Evolutionary conservation across 352 stramenopile genomes (phyloP).

Genomic region (Blastocystis hominis): DNA sequence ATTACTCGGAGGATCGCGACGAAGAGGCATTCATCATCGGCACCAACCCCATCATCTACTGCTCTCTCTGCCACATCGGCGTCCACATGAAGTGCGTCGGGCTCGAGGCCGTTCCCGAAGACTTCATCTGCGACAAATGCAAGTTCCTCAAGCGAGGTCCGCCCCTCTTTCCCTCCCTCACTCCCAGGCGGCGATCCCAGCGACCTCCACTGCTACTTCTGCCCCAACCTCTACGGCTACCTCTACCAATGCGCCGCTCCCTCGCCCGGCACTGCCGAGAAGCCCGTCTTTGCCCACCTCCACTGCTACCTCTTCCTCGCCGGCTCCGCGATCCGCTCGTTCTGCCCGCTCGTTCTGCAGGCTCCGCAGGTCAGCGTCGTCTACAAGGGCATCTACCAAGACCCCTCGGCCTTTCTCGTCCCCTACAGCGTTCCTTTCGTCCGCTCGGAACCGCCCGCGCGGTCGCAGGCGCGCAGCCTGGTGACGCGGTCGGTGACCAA

Average conservation of each 20-base stretch:
- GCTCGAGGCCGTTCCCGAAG: background rate
- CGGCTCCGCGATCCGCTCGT: background rate
- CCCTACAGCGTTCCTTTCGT: background rate
- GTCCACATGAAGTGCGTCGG: conserved; percentile 50
- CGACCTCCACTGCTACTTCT: conserved; percentile 14
- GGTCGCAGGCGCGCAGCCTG: background rate
- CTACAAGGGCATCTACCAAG: background rate
- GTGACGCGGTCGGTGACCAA: background rate
- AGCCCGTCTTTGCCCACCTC: background rate
- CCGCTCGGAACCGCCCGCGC: background rate
- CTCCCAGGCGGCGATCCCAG: conserved; percentile 1
- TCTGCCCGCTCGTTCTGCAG: background rate
- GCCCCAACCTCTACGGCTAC: conserved; percentile 29
- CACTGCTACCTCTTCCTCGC: background rate
- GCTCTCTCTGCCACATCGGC: conserved; percentile 19
- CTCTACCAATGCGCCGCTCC: background rate
- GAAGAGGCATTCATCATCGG: conserved; percentile 48
- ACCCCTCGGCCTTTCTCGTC: too few relatives aligned
- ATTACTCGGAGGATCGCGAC: conserved; percentile 50
- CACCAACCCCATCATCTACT: conserved; percentile 52
- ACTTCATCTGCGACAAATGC: conserved; percentile 45
- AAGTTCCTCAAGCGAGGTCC: background rate
- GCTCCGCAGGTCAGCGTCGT: background rate
- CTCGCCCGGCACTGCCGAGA: background rate
- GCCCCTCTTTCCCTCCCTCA: background rate